A percentile compares a stretch with the other conserved stretches of the same genome.
phyloP scores from a whole-genome alignment of 2,329 filamentous ascomycete genomes.

The Aspergillus spinulosporus region DNA sequence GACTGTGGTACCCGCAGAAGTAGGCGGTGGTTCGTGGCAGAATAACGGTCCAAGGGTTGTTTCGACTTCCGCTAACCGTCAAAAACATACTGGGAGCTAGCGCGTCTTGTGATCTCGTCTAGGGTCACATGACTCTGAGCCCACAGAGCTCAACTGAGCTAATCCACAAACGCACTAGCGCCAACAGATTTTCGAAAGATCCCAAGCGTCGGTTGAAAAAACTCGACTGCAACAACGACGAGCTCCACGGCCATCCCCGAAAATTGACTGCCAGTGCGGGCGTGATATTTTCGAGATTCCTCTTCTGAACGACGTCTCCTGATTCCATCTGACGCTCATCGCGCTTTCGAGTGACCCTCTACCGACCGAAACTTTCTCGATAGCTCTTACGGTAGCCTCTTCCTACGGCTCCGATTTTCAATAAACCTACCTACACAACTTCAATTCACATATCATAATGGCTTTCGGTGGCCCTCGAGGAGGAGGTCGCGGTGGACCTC shows the following conservation, averaged over 20 bases:
- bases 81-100: background rate
- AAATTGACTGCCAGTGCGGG: slow-evolving; percentile 29
- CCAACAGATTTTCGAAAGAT: slow-evolving; percentile 43
- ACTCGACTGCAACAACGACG: slow-evolving; percentile 42
- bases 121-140: slow-evolving; percentile 30
- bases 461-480: slow-evolving; percentile 32
- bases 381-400: slow-evolving; percentile 8
- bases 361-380: slow-evolving; percentile 14
- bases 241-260: slow-evolving; percentile 38
- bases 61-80: too few relatives aligned
- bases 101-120: slow-evolving; percentile 3
- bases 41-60: too few relatives aligned
- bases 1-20: too few relatives aligned
- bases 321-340: background rate
- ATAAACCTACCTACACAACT: slow-evolving; percentile 4
- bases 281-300: slow-evolving; percentile 24
- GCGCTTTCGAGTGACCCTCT: slow-evolving; percentile 15
- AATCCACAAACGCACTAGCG: slow-evolving; percentile 31
- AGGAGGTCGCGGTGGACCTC: slow-evolving; percentile 30
- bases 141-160: slow-evolving; percentile 27
- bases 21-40: too few relatives aligned
- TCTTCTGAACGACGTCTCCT: background rate
- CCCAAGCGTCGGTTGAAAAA: slow-evolving; percentile 36
- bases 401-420: slow-evolving; percentile 16
- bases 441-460: slow-evolving; percentile 32